Evolutionary conservation across 2,329 filamentous ascomycete species (phyloP), one percentile per base, ranked within the genome.

Genomic region (Plenodomus biglobosus): DNA sequence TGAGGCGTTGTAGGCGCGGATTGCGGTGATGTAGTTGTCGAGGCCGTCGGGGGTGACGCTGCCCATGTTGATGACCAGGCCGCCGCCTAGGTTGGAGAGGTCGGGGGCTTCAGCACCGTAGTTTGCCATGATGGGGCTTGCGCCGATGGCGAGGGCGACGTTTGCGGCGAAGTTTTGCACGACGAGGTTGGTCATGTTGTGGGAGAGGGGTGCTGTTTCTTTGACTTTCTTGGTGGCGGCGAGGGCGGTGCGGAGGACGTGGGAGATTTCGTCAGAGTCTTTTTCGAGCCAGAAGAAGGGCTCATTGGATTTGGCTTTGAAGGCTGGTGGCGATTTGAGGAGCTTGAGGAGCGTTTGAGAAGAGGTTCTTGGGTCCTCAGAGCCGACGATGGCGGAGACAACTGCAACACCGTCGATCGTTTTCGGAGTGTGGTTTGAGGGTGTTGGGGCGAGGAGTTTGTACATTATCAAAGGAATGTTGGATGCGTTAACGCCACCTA

Each of bases 111-210:
- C 92, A 42, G 85, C 82, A 20, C 85, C 88, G 62, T 92, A 88
- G 70, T 89, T 92, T 7, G 91, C 86, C 92, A 97, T 97, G 71
- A 96, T 96, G 34, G 92, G 92, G 17, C 88, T 94, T 11, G 88
- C 88, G 30, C 92, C 92, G 43, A 95, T 80, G 27, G 87, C 84
- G 15, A 96, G 80, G 34, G 90, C 90, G 2, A 96, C 86, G 65
- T 95, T 96, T 43, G 94, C 92, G 15, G 92, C 89, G 64, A 97
- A 88, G 74, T 96, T 96, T 65, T 96, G 91, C 18, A 96, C 92
- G 0, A 97, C 92, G 43, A 92, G 80, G 69, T 97, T 97, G 44
- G 94, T 97, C 90, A 97, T 97, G 74, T 96, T 96, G 74, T 97
- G 92, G 42, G 87, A 88, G 18, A 97, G 79, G 0, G 92, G 91